Conservation (phyloP, 2,329 filamentous ascomycete genomes). For the Xylariomycetidae sp. region DNA sequence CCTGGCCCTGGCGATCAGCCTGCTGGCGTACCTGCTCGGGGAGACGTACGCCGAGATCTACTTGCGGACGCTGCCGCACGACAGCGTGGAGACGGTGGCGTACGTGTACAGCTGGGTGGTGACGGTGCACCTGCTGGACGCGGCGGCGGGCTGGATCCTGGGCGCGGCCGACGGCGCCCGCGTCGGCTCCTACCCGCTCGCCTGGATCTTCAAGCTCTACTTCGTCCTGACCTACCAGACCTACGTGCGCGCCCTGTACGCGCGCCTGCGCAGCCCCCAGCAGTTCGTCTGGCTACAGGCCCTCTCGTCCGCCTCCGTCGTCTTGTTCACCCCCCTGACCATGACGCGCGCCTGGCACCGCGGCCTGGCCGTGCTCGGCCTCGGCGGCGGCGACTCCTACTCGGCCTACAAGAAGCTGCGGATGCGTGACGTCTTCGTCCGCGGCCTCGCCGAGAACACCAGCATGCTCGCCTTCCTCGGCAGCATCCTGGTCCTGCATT, state of each 20-base stretch:
- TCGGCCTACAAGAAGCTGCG: conserved; percentile 60
- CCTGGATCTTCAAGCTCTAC: conserved; percentile 62
- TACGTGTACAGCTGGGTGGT: conserved; percentile 67
- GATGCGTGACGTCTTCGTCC: conserved; percentile 61
- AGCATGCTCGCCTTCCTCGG: conserved; percentile 64
- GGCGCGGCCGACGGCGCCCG: conserved; percentile 60
- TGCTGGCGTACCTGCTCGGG: conserved; percentile 61
- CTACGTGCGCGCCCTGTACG: conserved; percentile 63
- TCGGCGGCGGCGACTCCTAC: conserved; percentile 57
- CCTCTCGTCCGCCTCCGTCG: conserved; percentile 56
- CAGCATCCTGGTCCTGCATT: conserved; percentile 59
- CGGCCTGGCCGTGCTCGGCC: conserved; percentile 43
- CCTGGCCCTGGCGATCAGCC: conserved; percentile 53
- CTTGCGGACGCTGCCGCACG: conserved; percentile 59
- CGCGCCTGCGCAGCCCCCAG: conserved; percentile 56
- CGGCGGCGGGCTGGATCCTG: conserved; percentile 60
- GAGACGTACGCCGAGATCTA: conserved; percentile 66
- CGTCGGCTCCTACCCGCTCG: conserved; percentile 63
- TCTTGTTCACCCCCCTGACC: conserved; percentile 57
- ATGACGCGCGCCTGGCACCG: conserved; percentile 57
- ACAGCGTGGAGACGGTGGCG: conserved; percentile 59
- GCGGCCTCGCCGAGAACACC: conserved; percentile 60
- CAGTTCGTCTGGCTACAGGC: conserved; percentile 62
- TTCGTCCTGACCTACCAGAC: conserved; percentile 61
- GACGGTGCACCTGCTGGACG: conserved; percentile 60